phyloP scores from a whole-genome alignment of 495 filamentous ascomycete genomes.

The Tetracladium marchalianum region DNA sequence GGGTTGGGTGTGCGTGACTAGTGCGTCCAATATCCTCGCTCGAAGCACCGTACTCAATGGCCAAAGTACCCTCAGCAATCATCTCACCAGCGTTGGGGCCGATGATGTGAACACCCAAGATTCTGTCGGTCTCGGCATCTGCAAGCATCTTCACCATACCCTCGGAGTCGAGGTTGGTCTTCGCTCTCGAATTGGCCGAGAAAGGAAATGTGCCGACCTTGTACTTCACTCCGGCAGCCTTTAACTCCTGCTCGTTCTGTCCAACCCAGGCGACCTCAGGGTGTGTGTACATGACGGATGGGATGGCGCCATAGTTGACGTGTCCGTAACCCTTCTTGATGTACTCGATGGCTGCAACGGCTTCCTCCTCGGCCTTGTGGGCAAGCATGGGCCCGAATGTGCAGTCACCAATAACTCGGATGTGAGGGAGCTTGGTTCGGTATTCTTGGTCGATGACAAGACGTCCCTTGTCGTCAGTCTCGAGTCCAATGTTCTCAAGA shows the following conservation, averaged over 20 bases:
- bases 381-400: constrained; percentile 99
- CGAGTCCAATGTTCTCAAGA: constrained; percentile 88
- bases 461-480: constrained; percentile 87
- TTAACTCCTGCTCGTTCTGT: constrained; percentile 93
- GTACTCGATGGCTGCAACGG: constrained; percentile 86
- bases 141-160: constrained; percentile 95
- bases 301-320: constrained; percentile 98
- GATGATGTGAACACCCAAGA: constrained; percentile 93
- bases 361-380: constrained; percentile 99
- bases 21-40: constrained; percentile 93
- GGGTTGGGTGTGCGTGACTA: constrained; percentile 91
- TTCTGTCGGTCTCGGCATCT: constrained; percentile 92
- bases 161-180: constrained; percentile 97
- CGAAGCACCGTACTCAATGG: constrained; percentile 91
- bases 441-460: constrained; percentile 97
- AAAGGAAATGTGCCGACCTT: constrained; percentile 91
- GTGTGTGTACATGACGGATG: constrained; percentile 98
- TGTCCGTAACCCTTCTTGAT: constrained; percentile 95
- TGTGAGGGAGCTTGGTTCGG: constrained; percentile 93
- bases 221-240: constrained; percentile 83
- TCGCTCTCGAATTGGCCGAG: constrained; percentile 91
- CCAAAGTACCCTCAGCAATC: constrained; percentile 95
- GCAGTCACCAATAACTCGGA: constrained; percentile 91
- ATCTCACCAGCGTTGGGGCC: constrained; percentile 95
- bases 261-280: constrained; percentile 98